Base-by-base conservation (phyloP, 2,329 filamentous ascomycete species). In the Fusarium duplospermum region DNA sequence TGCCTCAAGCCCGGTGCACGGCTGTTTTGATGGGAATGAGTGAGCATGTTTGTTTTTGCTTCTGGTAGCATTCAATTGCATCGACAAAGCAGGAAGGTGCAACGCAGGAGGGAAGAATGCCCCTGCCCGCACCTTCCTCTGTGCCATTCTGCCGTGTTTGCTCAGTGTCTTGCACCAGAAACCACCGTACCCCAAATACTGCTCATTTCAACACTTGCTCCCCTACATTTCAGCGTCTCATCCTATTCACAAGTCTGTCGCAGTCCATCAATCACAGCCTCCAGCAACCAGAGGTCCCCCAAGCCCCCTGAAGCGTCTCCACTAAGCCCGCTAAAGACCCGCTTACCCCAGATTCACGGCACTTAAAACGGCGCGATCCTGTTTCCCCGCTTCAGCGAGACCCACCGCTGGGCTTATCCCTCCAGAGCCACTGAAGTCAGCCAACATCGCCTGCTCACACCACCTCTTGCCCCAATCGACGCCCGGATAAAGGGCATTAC, bases 261-360 rank as follows among this genome's bases (percentile, higher is more conserved):
- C 59, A 16, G 67, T 62, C 67, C 47, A 42, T 58, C 36, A 40
- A 52, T 62, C 61, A 22, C 47, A 60, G 70, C 62, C 61, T 61
- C 70, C 72, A 73, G 42, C 62, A 73, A 22, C 8, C 33, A 35
- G 45, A 67, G 35, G 42, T 59, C 52, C 54, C 33, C 38, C 10
- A 6, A 50, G 27, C 33, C 54, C 70, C 70, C 70, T 70, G 29
- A 31, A 70, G 45, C 42, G 52, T 70, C 70, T 18, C 70, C 70
- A 73, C 70, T 70, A 20, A 73, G 62, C 33, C 54, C 24, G 47
- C 70, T 73, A 73, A 50, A 36, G 62, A 52, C 70, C 71, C 71
- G 70, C 70, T 73, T 73, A 66, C 71, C 71, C 71, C 70, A 73
- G 70, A 73, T 73, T 73, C 54, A 59, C 70, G 70, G 70, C 62